These are phyloP conservation scores for Melampsora americana DNA, from an alignment of 1,284 basidiomycete genomes.

Conservation along the genomic window DNA sequence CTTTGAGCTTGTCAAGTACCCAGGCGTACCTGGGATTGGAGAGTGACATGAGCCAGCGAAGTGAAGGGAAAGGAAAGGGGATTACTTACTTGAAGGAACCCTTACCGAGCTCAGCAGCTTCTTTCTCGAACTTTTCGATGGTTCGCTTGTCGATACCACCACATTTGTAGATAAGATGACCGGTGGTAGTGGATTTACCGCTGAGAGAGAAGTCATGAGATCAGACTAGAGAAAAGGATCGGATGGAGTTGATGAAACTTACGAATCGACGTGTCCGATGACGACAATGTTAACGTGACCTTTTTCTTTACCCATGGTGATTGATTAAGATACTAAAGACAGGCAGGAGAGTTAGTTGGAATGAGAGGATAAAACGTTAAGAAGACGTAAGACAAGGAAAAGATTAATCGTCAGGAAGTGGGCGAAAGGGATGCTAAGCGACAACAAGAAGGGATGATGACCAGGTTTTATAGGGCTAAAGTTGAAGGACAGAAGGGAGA, in stretches of 20 bases:
- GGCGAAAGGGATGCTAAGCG: neutral
- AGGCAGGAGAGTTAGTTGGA: conserved; percentile 20
- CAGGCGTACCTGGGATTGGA: conserved; percentile 67
- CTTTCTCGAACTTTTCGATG: conserved; percentile 83
- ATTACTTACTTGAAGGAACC: conserved; percentile 92
- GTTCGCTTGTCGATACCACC: conserved; percentile 99
- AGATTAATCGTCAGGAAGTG: neutral
- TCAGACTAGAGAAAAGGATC: neutral
- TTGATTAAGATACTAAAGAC: neutral
- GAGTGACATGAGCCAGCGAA: neutral
- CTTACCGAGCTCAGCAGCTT: conserved; percentile 99
- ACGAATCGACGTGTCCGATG: conserved; percentile 95
- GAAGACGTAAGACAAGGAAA: neutral
- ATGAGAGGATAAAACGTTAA: conserved; percentile 21
- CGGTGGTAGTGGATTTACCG: conserved; percentile 97
- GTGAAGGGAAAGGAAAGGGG: conserved; percentile 37
- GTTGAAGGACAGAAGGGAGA: neutral
- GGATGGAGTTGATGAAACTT: neutral
- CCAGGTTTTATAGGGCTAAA: neutral
- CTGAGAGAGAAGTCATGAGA: conserved; percentile 48
- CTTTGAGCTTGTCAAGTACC: conserved; percentile 99
- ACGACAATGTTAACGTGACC: conserved; percentile 57
- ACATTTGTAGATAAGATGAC: conserved; percentile 99
- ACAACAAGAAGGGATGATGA: neutral
- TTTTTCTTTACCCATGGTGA: conserved; percentile 53